Percentiles rank a stretch among this genome's conserved stretches.
phyloP scores from a whole-genome alignment of 129 eudicot genomes.

The Erigeron canadensis region DNA sequence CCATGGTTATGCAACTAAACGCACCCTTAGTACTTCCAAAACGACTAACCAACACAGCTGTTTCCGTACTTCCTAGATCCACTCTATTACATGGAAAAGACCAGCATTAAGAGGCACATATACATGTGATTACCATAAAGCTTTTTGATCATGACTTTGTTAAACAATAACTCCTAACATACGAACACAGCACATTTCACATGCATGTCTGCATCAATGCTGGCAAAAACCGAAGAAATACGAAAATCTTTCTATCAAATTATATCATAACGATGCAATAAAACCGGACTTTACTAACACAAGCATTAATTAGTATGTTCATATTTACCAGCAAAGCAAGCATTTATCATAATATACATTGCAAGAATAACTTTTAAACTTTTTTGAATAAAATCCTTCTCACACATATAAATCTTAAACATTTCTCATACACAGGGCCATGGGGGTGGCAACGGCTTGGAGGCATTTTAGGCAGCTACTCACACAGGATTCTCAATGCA shows the following conservation, averaged over 20 bases:
- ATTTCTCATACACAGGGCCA: too few species aligned
- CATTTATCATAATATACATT: not conserved
- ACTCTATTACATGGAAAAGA: not conserved
- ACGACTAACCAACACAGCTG: not conserved
- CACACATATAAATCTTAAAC: not conserved
- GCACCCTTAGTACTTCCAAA: not conserved
- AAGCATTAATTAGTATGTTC: not conserved
- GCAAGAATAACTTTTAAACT: conserved; percentile 1
- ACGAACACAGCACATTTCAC: not conserved
- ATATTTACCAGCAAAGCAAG: not conserved
- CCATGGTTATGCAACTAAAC: too few species aligned
- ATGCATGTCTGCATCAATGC: not conserved
- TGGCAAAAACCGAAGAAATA: not conserved
- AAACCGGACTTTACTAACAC: conserved; percentile 10
- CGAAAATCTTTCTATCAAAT: not conserved
- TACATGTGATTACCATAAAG: too few species aligned
- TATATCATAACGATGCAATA: too few species aligned
- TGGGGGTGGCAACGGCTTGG: too few species aligned
- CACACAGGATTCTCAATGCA: too few species aligned
- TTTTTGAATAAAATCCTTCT: not conserved
- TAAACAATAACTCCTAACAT: not conserved
- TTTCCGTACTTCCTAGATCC: not conserved
- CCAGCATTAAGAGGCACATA: not conserved
- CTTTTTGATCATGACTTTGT: too few species aligned
- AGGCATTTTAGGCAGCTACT: too few species aligned